Evolutionary conservation across 306 rosid species (phyloP).

Genomic region (Cucumis cinereus): DNA sequence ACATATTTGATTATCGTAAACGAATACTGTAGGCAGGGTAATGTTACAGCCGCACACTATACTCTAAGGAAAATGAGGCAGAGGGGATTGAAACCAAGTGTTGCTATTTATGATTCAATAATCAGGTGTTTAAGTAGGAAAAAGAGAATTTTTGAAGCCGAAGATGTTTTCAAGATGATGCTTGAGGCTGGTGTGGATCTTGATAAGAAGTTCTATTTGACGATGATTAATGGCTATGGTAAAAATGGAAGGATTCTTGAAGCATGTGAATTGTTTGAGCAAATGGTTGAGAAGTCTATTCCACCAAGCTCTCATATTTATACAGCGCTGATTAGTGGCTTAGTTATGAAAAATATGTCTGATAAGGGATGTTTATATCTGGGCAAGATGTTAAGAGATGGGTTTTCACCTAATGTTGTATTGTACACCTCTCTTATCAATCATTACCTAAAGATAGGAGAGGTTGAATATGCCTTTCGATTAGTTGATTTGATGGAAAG

Average conservation of each 20-base stretch:
- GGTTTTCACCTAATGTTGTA: conserved; percentile 22
- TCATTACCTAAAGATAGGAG: conserved; percentile 24
- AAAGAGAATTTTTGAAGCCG: conserved; percentile 24
- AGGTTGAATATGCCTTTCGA: conserved; percentile 23
- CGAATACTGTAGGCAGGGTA: conserved; percentile 24
- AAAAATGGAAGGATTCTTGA: conserved; percentile 23
- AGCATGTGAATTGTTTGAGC: conserved; percentile 25
- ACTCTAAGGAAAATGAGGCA: conserved; percentile 15
- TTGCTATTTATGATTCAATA: conserved; percentile 29
- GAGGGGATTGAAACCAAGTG: conserved; percentile 20
- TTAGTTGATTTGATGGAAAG: conserved; percentile 23
- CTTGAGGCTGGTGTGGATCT: conserved; percentile 31
- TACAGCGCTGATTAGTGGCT: conserved; percentile 29
- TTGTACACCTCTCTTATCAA: conserved; percentile 24
- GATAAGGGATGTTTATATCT: conserved; percentile 26
- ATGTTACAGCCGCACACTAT: conserved; percentile 11
- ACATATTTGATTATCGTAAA: conserved; percentile 25
- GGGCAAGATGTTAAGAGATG: conserved; percentile 28
- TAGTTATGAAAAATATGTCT: conserved; percentile 26
- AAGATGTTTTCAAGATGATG: conserved; percentile 30
- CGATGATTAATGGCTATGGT: conserved; percentile 28
- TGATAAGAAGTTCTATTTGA: conserved; percentile 18
- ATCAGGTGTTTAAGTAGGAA: conserved; percentile 22
- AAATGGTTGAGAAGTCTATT: conserved; percentile 27
- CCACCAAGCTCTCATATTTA: conserved; percentile 26